These are phyloP conservation scores for Lavandula angustifolia DNA, from an alignment of 257 asterid species.

Conservation along the genomic window DNA sequence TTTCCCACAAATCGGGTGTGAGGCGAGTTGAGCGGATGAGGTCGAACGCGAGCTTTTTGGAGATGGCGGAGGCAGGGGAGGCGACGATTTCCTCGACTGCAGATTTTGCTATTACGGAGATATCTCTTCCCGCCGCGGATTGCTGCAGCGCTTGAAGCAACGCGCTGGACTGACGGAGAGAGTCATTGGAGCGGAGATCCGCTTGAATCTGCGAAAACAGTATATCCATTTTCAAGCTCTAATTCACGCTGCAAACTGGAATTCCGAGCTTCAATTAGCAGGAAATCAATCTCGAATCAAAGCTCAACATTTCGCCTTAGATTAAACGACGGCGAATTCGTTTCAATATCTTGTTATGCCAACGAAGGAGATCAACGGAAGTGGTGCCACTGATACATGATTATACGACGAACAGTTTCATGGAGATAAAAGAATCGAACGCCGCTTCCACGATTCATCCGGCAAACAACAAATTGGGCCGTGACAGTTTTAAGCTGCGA, in stretches of 20 bases:
- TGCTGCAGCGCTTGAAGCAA: conserved; percentile 91
- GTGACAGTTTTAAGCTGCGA: not conserved
- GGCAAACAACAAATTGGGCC: not conserved
- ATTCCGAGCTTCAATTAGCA: not conserved
- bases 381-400: not conserved
- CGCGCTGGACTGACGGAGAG: conserved; percentile 90
- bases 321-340: no score
- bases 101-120: conserved; percentile 80
- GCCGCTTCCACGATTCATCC: not conserved
- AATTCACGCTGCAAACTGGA: conserved; percentile 15
- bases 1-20: conserved; percentile 83
- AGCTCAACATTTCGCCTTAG: not conserved
- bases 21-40: conserved; percentile 83
- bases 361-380: no score
- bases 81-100: conserved; percentile 96
- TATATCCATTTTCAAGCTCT: conserved; percentile 58
- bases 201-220: conserved; percentile 93
- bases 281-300: not conserved
- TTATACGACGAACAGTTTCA: not conserved
- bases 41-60: conserved; percentile 88
- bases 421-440: not conserved
- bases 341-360: no score
- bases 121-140: conserved; percentile 91
- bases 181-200: conserved; percentile 85
- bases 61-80: conserved; percentile 87